Conservation (phyloP, 106 monocot species). For the Phalaenopsis equestris region DNA sequence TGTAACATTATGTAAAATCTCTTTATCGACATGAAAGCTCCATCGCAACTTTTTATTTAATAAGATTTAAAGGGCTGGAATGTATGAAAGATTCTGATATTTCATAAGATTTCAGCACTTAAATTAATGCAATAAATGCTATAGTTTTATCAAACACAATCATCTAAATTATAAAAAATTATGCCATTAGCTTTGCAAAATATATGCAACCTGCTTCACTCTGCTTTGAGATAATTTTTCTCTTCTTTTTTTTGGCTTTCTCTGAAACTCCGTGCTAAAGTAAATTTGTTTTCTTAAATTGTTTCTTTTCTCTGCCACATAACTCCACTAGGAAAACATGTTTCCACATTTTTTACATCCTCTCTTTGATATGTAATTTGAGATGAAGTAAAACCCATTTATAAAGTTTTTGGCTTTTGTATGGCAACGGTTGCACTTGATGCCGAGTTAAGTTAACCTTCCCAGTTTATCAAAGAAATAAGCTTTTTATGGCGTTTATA, state of each 20-base stretch:
- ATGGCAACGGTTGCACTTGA: background rate
- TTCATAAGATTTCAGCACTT: background rate
- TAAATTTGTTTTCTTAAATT: background rate
- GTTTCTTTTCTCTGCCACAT: background rate
- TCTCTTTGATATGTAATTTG: background rate
- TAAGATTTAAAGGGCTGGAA: background rate
- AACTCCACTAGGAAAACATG: background rate
- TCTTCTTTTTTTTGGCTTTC: background rate
- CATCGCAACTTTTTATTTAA: background rate
- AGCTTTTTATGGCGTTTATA: background rate
- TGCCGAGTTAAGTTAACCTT: background rate
- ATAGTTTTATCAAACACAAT: background rate
- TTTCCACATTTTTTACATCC: background rate
- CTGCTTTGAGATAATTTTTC: background rate
- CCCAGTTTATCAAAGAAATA: background rate
- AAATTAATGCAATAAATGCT: background rate
- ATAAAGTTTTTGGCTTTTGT: background rate
- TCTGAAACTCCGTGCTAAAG: background rate
- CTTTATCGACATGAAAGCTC: background rate
- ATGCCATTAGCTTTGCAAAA: background rate
- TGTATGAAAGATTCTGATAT: background rate
- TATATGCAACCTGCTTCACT: background rate
- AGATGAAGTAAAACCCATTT: background rate
- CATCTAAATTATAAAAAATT: background rate
- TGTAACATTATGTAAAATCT: background rate